These are phyloP conservation scores for Mycena epipterygia DNA, from an alignment of 768 basidiomycete species.

Conservation along the genomic window DNA sequence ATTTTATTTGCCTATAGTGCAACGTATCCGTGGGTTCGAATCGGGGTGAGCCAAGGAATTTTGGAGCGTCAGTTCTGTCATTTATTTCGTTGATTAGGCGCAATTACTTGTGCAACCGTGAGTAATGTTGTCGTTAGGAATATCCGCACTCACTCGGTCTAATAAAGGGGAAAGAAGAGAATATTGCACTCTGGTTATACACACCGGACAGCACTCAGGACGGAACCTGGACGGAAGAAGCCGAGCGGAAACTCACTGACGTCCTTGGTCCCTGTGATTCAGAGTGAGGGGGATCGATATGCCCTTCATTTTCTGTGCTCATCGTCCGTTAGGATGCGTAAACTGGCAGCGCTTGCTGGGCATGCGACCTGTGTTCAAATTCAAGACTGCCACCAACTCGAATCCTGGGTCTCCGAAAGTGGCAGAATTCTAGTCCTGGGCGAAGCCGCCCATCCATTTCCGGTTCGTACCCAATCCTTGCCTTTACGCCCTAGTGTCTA, in stretches of 20 bases:
- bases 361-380: slow-evolving; percentile 10
- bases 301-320: not conserved
- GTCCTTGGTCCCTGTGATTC: slow-evolving; percentile 13
- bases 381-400: not conserved
- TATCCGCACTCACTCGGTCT: not conserved
- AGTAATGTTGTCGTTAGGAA: not conserved
- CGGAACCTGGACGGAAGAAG: not conserved
- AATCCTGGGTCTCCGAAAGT: slow-evolving; percentile 23
- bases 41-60: not conserved
- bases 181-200: slow-evolving; percentile 4
- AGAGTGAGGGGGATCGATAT: not conserved
- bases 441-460: slow-evolving; percentile 28
- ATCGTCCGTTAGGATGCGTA: not conserved
- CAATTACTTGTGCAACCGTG: not conserved
- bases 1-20: not conserved
- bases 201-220: slow-evolving; percentile 7
- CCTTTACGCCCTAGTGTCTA: not conserved
- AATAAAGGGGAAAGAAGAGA: slow-evolving; percentile 1
- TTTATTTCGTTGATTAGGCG: not conserved
- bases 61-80: not conserved
- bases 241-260: not conserved
- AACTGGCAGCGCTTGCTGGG: slow-evolving; percentile 15
- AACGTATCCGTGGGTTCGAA: slow-evolving; percentile 12
- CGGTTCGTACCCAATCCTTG: slow-evolving; percentile 1
- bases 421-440: slow-evolving; percentile 21